A percentile compares a stretch with the other conserved stretches of the same genome.
Conservation (phyloP, 2,329 filamentous ascomycete species). For the Blastomyces silverae region DNA sequence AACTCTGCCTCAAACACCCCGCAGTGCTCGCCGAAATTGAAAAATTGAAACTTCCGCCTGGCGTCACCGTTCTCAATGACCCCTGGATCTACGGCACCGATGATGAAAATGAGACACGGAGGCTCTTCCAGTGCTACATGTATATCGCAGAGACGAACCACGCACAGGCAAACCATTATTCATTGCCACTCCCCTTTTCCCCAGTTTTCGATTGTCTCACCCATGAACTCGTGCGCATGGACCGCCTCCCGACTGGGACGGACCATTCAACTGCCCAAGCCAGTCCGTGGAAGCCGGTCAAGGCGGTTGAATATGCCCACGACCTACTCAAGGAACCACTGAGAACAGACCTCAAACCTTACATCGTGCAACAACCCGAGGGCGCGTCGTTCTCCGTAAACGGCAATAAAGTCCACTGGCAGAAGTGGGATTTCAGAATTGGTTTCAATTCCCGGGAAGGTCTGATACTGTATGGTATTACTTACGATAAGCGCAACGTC, state of each 20-base stretch:
- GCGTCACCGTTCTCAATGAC: conserved; percentile 52
- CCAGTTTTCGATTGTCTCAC: conserved; percentile 59
- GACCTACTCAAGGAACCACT: conserved; percentile 58
- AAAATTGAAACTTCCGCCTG: conserved; percentile 53
- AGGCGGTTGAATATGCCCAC: conserved; percentile 50
- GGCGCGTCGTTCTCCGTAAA: conserved; percentile 57
- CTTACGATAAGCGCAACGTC: conserved; percentile 56
- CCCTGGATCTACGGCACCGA: conserved; percentile 63
- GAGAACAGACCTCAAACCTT: conserved; percentile 56
- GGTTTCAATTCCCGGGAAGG: conserved; percentile 60
- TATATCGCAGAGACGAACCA: conserved; percentile 58
- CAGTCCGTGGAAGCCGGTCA: conserved; percentile 51
- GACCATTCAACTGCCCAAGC: conserved; percentile 53
- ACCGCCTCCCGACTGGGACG: conserved; percentile 60
- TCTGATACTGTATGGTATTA: conserved; percentile 60
- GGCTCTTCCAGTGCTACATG: conserved; percentile 39
- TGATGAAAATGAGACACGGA: conserved; percentile 34
- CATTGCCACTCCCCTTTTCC: conserved; percentile 59
- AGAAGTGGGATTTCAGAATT: conserved; percentile 58
- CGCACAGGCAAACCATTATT: conserved; percentile 61
- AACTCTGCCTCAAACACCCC: conserved; percentile 50
- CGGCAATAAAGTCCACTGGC: conserved; percentile 55
- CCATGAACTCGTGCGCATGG: conserved; percentile 61
- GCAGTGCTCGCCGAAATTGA: conserved; percentile 53
- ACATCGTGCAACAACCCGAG: conserved; percentile 59